Conservation (phyloP, 805 yeast genomes). For the Wickerhamiella nectarea region DNA sequence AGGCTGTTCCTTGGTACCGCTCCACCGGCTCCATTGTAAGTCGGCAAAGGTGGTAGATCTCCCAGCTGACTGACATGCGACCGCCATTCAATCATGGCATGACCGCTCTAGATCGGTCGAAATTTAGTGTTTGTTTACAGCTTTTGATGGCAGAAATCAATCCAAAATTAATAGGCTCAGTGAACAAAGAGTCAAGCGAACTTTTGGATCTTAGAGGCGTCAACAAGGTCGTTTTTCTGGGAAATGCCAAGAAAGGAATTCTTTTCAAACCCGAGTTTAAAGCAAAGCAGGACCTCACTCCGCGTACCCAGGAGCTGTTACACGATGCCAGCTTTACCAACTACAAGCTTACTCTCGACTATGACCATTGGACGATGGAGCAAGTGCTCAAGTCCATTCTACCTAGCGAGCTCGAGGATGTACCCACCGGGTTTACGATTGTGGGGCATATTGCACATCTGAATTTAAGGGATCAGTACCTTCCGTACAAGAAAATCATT, state of each 20-base stretch:
- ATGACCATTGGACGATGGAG: constrained; percentile 79
- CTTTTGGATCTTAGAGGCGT: constrained; percentile 58
- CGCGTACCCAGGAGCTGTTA: constrained; percentile 34
- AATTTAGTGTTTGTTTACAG: constrained; percentile 44
- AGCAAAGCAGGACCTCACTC: constrained; percentile 30
- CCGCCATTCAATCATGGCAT: constrained; percentile 64
- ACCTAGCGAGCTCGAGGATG: constrained; percentile 57
- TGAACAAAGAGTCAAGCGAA: constrained; percentile 48
- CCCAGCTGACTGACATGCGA: not conserved
- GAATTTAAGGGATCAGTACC: constrained; percentile 69
- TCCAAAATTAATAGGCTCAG: constrained; percentile 43
- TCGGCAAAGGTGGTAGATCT: too few species aligned
- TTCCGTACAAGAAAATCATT: constrained; percentile 65
- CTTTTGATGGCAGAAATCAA: constrained; percentile 58
- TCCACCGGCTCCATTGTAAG: not conserved
- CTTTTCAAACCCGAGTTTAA: constrained; percentile 38
- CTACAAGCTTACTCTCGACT: constrained; percentile 45
- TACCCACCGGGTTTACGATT: constrained; percentile 81
- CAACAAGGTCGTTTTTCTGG: constrained; percentile 45
- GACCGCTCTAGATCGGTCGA: constrained; percentile 50
- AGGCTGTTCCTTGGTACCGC: not conserved
- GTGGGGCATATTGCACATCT: constrained; percentile 95
- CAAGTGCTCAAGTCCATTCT: constrained; percentile 66
- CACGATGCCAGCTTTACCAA: constrained; percentile 37
- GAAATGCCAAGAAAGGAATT: constrained; percentile 35